Conservation (phyloP, 1,139 yeast species). For the Yamadazyma songkhlaensis region DNA sequence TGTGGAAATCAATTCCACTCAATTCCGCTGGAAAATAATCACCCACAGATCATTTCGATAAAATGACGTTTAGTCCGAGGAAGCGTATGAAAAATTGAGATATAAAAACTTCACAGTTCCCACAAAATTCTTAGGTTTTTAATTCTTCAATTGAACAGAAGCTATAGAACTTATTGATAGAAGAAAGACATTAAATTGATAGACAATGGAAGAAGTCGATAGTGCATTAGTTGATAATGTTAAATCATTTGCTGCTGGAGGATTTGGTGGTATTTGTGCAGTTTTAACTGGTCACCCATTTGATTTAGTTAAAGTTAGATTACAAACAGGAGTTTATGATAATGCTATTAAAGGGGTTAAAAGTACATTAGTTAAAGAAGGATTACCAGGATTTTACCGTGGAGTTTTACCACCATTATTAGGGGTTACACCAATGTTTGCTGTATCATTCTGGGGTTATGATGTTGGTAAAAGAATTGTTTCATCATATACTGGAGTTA, state of each 20-base stretch:
- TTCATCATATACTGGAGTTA: conserved; percentile 36
- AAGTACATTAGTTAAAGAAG: conserved; percentile 68
- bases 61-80: conserved; percentile 5
- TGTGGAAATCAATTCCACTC: no score
- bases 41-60: neutral
- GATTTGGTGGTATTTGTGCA: conserved; percentile 53
- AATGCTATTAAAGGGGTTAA: conserved; percentile 66
- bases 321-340: conserved; percentile 71
- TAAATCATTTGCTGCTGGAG: conserved; percentile 89
- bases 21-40: neutral
- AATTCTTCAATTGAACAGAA: neutral
- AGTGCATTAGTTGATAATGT: conserved; percentile 49
- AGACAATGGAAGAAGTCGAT: conserved; percentile 46
- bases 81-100: conserved; percentile 2
- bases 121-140: neutral
- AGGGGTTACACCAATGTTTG: conserved; percentile 98
- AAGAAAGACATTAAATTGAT: conserved; percentile 1
- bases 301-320: conserved; percentile 87
- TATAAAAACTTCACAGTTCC: conserved; percentile 2
- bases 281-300: conserved; percentile 95
- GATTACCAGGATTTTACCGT: conserved; percentile 75
- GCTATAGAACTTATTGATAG: conserved; percentile 1
- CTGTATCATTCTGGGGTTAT: conserved; percentile 98
- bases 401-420: conserved; percentile 87
- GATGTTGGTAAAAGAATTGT: conserved; percentile 86